These are phyloP conservation scores for Aphanomyces stellatus DNA, from an alignment of 352 stramenopile genomes.

Conservation along the genomic window DNA sequence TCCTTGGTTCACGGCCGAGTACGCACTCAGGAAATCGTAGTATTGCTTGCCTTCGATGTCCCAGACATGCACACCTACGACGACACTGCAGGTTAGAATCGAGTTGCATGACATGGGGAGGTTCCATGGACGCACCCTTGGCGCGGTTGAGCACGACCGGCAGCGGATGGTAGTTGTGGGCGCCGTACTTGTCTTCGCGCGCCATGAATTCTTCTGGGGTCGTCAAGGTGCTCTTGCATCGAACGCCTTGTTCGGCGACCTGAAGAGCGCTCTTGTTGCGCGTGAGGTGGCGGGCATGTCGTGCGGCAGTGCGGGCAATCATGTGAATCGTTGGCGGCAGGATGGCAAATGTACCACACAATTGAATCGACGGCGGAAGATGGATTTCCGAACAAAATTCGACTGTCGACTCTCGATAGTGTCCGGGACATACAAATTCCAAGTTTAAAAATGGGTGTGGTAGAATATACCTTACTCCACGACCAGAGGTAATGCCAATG, in stretches of 20 bases:
- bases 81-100: no score
- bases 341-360: neutral
- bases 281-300: neutral
- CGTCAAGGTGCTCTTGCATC: neutral
- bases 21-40: slow-evolving; percentile 96
- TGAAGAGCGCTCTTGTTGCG: neutral
- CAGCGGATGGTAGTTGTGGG: slow-evolving; percentile 98
- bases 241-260: neutral
- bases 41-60: slow-evolving; percentile 96
- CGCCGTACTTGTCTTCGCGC: slow-evolving; percentile 88
- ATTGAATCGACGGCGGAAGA: neutral
- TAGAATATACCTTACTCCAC: neutral
- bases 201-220: slow-evolving; percentile 52
- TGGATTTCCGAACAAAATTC: neutral
- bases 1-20: slow-evolving; percentile 87
- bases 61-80: slow-evolving; percentile 92
- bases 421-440: neutral
- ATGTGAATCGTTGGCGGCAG: neutral
- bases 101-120: no score
- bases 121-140: slow-evolving; percentile 43
- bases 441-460: neutral
- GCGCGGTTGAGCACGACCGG: slow-evolving; percentile 92
- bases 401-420: no score
- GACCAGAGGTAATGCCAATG: no score
- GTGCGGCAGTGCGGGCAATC: neutral